Evolutionary conservation across 257 asterid species (phyloP).

Genomic region (Solanum habrochaites): DNA sequence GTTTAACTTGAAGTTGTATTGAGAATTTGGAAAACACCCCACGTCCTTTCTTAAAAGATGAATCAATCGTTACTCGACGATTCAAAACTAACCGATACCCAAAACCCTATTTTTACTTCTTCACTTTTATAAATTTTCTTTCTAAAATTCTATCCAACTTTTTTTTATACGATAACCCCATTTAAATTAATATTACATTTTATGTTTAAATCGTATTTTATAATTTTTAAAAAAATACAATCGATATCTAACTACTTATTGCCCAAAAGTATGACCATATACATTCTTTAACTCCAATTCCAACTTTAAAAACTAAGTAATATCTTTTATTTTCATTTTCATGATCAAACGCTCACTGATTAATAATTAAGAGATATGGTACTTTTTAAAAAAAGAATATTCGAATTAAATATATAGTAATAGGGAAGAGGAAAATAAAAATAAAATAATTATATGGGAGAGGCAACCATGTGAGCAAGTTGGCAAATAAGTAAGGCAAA

Average conservation of each 20-base stretch:
- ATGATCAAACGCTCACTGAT: not conserved
- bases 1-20: not conserved
- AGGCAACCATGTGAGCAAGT: slow-evolving; percentile 1
- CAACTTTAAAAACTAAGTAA: not conserved
- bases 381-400: not conserved
- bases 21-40: not conserved
- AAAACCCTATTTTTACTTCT: not conserved
- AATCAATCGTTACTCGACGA: not conserved
- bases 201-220: not conserved
- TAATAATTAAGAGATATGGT: not conserved
- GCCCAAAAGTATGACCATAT: not conserved
- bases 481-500: not conserved
- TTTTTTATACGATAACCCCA: not conserved
- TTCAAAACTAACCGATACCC: not conserved
- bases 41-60: not conserved
- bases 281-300: not conserved
- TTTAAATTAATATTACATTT: too few relatives aligned
- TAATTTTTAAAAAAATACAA: too few relatives aligned
- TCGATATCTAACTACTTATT: too few relatives aligned
- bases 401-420: not conserved
- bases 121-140: too few relatives aligned
- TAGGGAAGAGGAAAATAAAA: not conserved
- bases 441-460: not conserved
- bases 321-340: too few relatives aligned
- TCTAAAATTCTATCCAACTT: too few relatives aligned